Evolutionary conservation across 176 grass and related monocot species (phyloP).

Genomic region (Musa acuminata): DNA sequence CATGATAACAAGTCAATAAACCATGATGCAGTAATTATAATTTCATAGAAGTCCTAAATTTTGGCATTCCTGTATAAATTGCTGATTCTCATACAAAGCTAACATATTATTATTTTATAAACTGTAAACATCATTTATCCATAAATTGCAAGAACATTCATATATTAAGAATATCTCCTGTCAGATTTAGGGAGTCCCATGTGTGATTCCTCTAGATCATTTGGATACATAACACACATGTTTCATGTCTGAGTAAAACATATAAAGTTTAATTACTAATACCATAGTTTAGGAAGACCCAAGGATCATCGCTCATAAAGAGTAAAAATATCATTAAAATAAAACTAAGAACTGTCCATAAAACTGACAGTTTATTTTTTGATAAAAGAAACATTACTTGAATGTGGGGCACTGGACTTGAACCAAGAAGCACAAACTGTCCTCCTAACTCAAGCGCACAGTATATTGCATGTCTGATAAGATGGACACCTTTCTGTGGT

Average conservation of each 20-base stretch:
- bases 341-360: background rate
- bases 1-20: no score
- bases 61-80: no score
- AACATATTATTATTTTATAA: no score
- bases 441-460: constrained; percentile 77
- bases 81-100: no score
- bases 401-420: constrained; percentile 83
- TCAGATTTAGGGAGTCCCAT: background rate
- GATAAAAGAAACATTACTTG: constrained; percentile 40
- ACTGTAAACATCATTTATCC: no score
- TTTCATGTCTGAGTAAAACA: background rate
- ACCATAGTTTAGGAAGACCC: background rate
- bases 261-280: background rate
- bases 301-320: background rate
- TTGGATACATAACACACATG: background rate
- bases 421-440: constrained; percentile 95
- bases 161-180: no score
- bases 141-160: no score
- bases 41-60: no score
- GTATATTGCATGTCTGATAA: constrained; percentile 91
- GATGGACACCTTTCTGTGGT: constrained; percentile 96
- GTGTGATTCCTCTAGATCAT: background rate
- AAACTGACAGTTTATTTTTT: constrained; percentile 5
- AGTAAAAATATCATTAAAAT: background rate
- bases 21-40: no score